Conservation (phyloP, 306 rosid species). For the Begonia peltatifolia region DNA sequence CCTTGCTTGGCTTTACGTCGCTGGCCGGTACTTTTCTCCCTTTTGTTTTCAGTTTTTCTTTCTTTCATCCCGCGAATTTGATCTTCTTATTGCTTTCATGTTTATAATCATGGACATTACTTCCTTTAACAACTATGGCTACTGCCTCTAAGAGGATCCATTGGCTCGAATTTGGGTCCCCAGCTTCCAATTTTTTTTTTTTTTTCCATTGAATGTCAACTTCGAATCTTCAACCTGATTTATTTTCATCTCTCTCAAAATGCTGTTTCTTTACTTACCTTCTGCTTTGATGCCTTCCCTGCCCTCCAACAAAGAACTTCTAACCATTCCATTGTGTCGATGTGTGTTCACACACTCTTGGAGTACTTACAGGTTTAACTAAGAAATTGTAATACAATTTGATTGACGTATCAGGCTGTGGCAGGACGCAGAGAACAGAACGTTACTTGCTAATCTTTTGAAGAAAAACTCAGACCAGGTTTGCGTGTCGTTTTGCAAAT, state of each 20-base stretch:
- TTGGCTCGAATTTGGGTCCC: no score
- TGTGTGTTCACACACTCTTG: no score
- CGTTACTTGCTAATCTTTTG: conserved; percentile 49
- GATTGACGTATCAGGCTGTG: conserved; percentile 47
- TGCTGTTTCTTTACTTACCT: not conserved
- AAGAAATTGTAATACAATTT: no score
- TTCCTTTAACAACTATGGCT: no score
- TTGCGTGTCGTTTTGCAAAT: not conserved
- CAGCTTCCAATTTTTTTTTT: not conserved
- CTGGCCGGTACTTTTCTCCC: conserved; percentile 50
- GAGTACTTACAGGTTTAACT: no score
- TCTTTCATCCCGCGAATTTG: not conserved
- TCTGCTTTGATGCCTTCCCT: not conserved
- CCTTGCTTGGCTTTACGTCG: conserved; percentile 97
- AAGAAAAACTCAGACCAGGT: conserved; percentile 64
- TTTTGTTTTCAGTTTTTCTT: not conserved
- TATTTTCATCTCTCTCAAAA: not conserved
- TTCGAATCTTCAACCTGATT: not conserved
- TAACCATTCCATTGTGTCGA: no score
- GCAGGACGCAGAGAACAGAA: conserved; percentile 95
- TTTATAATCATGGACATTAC: no score
- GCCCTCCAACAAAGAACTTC: not conserved
- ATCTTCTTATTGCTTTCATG: not conserved
- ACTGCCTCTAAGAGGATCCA: no score
- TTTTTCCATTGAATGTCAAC: not conserved